phyloP scores from a whole-genome alignment of 805 yeast genomes.

The Barnettozyma vustinii region DNA sequence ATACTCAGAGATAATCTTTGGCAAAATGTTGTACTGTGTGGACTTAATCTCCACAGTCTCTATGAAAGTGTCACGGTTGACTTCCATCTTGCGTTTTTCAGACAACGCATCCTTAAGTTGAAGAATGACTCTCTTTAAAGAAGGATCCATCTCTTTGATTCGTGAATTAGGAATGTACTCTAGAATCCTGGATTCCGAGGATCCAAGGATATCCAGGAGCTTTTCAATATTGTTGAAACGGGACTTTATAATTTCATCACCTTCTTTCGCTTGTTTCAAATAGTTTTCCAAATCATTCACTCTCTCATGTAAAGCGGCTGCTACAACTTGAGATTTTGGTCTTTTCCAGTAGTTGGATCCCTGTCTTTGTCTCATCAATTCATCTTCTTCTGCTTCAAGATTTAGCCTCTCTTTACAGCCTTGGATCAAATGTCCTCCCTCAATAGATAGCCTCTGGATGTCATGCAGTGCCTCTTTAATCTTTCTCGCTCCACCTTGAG shows the following conservation, averaged over 20 bases:
- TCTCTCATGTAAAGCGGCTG: slow-evolving; percentile 33
- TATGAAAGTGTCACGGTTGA: slow-evolving; percentile 35
- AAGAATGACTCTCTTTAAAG: slow-evolving; percentile 29
- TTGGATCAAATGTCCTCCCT: slow-evolving; percentile 37
- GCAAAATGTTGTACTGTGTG: slow-evolving; percentile 43
- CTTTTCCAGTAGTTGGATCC: slow-evolving; percentile 56
- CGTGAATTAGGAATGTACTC: slow-evolving; percentile 27
- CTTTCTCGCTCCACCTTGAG: slow-evolving; percentile 45
- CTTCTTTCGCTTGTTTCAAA: slow-evolving; percentile 49
- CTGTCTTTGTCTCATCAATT: slow-evolving; percentile 39
- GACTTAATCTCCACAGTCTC: slow-evolving; percentile 40
- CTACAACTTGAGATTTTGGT: slow-evolving; percentile 39
- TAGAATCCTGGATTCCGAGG: slow-evolving; percentile 27
- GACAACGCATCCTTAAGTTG: slow-evolving; percentile 29
- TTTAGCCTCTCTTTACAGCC: slow-evolving; percentile 42
- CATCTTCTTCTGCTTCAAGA: slow-evolving; percentile 53
- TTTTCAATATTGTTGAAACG: slow-evolving; percentile 46
- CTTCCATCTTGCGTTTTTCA: slow-evolving; percentile 31
- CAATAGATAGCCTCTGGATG: slow-evolving; percentile 36
- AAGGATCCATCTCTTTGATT: slow-evolving; percentile 29
- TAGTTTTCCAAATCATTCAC: slow-evolving; percentile 42
- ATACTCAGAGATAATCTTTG: slow-evolving; percentile 46
- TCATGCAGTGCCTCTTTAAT: slow-evolving; percentile 41
- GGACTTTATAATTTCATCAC: slow-evolving; percentile 50
- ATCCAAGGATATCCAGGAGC: slow-evolving; percentile 38